A percentile compares a stretch with the other conserved stretches of the same genome.
Evolutionary conservation across 1,139 yeast genomes (phyloP).

Genomic region (Protomyces gravidus): DNA sequence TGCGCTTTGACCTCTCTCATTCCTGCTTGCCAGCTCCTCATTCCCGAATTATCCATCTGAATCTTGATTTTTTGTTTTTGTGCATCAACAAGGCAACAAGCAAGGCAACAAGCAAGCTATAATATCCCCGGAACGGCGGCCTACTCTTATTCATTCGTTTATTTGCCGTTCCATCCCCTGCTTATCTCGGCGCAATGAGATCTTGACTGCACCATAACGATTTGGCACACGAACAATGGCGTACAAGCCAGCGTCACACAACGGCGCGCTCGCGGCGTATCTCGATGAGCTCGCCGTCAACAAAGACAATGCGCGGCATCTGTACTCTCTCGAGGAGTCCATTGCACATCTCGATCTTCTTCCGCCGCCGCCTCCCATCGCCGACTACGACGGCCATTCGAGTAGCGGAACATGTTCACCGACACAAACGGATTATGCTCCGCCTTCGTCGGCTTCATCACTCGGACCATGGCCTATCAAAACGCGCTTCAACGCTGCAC

Average conservation of each 20-base stretch:
- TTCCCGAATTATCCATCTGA: too few relatives aligned
- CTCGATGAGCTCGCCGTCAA: neutral
- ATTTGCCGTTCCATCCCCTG: too few relatives aligned
- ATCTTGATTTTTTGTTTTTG: too few relatives aligned
- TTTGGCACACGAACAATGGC: too few relatives aligned
- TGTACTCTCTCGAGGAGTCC: neutral
- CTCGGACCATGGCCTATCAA: neutral
- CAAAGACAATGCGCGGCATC: neutral
- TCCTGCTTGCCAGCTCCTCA: too few relatives aligned
- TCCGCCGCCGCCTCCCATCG: neutral
- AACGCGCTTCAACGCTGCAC: neutral
- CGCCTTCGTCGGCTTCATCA: neutral
- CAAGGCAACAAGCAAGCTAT: too few relatives aligned
- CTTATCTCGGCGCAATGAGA: too few relatives aligned
- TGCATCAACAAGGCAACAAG: too few relatives aligned
- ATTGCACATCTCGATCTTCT: neutral
- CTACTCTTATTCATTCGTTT: too few relatives aligned
- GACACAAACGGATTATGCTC: neutral
- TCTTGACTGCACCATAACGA: too few relatives aligned
- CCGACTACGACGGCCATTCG: neutral
- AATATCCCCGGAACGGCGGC: too few relatives aligned
- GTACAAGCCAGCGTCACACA: neutral
- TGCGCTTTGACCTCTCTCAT: too few relatives aligned
- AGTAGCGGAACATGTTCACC: neutral
- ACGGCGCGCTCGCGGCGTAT: neutral